phyloP scores from a whole-genome alignment of 257 asterid genomes.

The Fraxinus anomala region DNA sequence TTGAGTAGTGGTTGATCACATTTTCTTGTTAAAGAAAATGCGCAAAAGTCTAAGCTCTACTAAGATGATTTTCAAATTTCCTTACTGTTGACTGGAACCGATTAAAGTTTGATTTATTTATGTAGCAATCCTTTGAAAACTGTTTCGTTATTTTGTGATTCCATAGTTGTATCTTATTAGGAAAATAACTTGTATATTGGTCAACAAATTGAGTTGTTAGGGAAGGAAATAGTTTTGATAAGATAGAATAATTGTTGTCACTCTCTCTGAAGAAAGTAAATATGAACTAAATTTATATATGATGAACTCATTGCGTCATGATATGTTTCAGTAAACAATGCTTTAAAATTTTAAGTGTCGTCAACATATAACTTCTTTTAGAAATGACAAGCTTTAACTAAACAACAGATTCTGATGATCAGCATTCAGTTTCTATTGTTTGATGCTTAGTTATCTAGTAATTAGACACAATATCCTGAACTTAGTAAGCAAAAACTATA shows the following conservation, averaged over 20 bases:
- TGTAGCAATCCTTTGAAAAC: neutral
- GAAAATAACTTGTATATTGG: neutral
- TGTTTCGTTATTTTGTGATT: neutral
- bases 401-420: neutral
- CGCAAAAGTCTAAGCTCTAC: neutral
- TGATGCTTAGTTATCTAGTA: neutral
- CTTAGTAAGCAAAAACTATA: neutral
- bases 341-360: neutral
- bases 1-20: neutral
- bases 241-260: neutral
- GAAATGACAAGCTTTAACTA: neutral
- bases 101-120: neutral
- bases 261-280: neutral
- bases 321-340: neutral
- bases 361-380: neutral
- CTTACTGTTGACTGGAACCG: neutral
- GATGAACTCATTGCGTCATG: neutral
- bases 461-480: neutral
- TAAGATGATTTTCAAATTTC: neutral
- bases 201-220: neutral
- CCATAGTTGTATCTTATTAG: neutral
- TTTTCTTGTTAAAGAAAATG: neutral
- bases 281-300: neutral
- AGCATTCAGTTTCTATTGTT: neutral
- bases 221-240: neutral